Evolutionary conservation across 345 rosid genomes (phyloP), one percentile per base, ranked within the genome.

Genomic region (Rhodamnia argentea): DNA sequence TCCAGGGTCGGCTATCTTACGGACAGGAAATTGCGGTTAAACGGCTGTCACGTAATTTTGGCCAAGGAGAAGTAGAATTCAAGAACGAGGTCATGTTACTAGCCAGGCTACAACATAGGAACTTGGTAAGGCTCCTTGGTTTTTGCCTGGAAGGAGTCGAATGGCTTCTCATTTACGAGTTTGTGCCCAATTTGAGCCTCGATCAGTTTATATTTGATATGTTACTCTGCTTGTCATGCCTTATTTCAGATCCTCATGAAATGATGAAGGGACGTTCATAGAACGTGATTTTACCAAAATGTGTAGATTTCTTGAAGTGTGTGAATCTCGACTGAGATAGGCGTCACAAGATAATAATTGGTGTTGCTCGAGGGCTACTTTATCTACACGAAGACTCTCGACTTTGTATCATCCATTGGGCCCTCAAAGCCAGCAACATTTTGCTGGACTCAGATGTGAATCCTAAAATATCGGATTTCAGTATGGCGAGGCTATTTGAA

Each of bases 341-440:
- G 5, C 89, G 91, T 4, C 85, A 85, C 84, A 87, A 89, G 47
- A 90, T 93, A 2, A 87, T 93, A 1, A 85, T 60, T 20, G 93
- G 93, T 23, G 60, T 92, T 5, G 91, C 92, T 18, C 70, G 88
- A 47, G 94, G 95, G 4, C 82, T 92, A 76, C 87, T 91, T 11
- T 93, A 92, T 84, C 92, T 92, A 70, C 94, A 92, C 2, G 92
- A 92, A 52, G 92, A 92, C 13, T 92, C 92, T 58, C 83, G 92
- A 4, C 86, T 90, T 3, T 76, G 92, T 29, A 90, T 93, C 6
- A 90, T 92, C 26, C 95, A 91, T 22, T 89, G 92, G 5, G 93
- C 92, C 42, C 83, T 93, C 1, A 93, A 93, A 82, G 91, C 92
- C 0, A 85, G 92, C 22, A 93, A 93, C 3, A 58, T 93, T 51